Evolutionary conservation across 305 asterid species (phyloP), one percentile per base, ranked within the genome.

Genomic region (Vinca major): DNA sequence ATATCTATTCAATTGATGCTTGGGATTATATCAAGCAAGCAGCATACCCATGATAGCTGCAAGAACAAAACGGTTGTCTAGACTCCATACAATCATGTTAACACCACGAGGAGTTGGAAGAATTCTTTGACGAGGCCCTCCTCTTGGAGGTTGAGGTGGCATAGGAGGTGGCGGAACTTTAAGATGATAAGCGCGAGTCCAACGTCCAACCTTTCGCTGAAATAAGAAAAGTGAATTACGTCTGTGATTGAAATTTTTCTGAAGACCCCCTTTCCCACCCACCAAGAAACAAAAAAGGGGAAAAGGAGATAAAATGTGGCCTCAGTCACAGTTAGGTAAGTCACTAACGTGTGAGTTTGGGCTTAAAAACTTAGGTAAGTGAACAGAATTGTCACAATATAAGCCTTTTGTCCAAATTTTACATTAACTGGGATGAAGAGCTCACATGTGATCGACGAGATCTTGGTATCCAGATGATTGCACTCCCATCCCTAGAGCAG

Each of bases 61-160:
- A 77, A 93, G 99, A 68, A 93, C 99, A 80, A 91, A 93, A 65
- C 99, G 97, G 78, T 93, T 91, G 82, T 93, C 99, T 77, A 93
- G 78, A 78, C 99, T 93, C 99, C 99, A 93, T 54, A 88, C 89
- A 62, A 93, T 89, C 97, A 93, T 93, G 83, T 93, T 91, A 74
- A 93, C 99, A 73, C 99, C 99, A 71, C 99, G 96, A 63, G 99
- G 97, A 60, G 99, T 88, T 65, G 99, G 99, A 81, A 91, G 88
- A 76, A 91, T 81, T 81, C 99, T 89, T 75, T 91, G 96, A 62
- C 99, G 97, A 66, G 99, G 99, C 67, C 99, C 99, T 57, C 98
- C 98, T 74, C 96, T 81, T 47, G 95, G 88, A 7, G 96, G 96
- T 80, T 93, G 99, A 82, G 99, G 97, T 13, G 91, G 91, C 96